Base-by-base conservation (phyloP, 2,329 filamentous ascomycete species). In the Pseudogymnoascus sp. region DNA sequence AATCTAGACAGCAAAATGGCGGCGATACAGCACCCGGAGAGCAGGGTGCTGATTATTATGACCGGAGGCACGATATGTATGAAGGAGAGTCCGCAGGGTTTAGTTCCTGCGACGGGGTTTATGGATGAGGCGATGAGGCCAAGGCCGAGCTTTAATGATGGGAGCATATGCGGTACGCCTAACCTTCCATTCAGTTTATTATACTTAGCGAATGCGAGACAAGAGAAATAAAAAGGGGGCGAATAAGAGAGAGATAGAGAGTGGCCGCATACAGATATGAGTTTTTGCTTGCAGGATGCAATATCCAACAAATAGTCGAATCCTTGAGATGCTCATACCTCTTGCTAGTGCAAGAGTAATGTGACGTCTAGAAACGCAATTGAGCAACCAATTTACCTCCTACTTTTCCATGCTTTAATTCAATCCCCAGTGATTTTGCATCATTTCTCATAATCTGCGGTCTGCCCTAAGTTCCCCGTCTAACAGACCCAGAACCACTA, bases 1-100 rank as follows among this genome's bases (percentile, higher is more conserved):
- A 56, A n/a, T 34, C 5, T 2, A 7, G 12, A 12, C 25, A 18
- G n/a, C 49, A 56, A 11, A 9, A 56, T 56, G 28, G 49, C 59
- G n/a, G 36, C 34, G 2, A 23, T 60, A 23, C 60, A 62, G 37
- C 40, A 62, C 40, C 60, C 60, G 3, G 86, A 89, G 70, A 82
- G 84, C 18, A 77, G 85, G 59, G 84, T 90, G 8, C 77, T 90
- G 64, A 84, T 88, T 64, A 84, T 90, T 70, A 88, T 89, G 77
- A 90, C 88, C 7, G 81, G 83, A 14, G 83, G 83, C 7, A 86
- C 83, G 2, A 90, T 90, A 67, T 90, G 87, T 73, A 90, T 90
- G 88, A 80, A 81, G 69, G 81, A 79, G 59, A 87, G 86, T n/a
- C 79, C 82, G 21, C 80, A 87, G 61, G 88, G 88, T 0, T 80